Conservation (phyloP, 2,329 filamentous ascomycete genomes). For the Magnaporthiopsis incrustans region DNA sequence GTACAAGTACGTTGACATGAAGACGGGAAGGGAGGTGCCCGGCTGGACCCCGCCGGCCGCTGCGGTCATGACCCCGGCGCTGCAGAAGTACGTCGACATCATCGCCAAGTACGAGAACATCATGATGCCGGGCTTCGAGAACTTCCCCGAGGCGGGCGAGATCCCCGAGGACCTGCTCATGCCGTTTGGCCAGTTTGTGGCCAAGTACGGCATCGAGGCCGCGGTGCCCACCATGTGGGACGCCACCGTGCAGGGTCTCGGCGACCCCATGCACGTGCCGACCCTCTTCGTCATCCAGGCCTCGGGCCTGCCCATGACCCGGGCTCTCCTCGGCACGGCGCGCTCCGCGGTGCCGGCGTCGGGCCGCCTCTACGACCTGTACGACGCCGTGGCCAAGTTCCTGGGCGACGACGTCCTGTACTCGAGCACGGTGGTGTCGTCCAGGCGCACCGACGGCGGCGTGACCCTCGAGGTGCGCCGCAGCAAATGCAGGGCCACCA, state of each 20-base stretch:
- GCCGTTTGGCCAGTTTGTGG: slow-evolving; percentile 32
- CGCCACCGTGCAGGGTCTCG: slow-evolving; percentile 14
- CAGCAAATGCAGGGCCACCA: slow-evolving; percentile 1
- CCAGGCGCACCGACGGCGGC: slow-evolving; percentile 9
- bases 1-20: slow-evolving; percentile 22
- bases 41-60: slow-evolving; percentile 9
- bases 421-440: slow-evolving; percentile 13
- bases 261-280: slow-evolving; percentile 13
- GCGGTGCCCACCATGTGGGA: slow-evolving; percentile 20
- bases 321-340: slow-evolving; percentile 14
- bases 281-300: slow-evolving; percentile 14
- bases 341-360: slow-evolving; percentile 15
- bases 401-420: slow-evolving; percentile 16
- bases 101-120: slow-evolving; percentile 16
- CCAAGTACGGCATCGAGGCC: slow-evolving; percentile 30
- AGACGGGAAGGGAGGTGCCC: slow-evolving; percentile 16
- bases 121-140: slow-evolving; percentile 10
- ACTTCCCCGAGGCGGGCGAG: slow-evolving; percentile 8
- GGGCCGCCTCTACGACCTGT: slow-evolving; percentile 15
- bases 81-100: slow-evolving; percentile 11
- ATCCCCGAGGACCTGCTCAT: slow-evolving; percentile 35
- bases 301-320: slow-evolving; percentile 15
- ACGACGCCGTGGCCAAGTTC: slow-evolving; percentile 12
- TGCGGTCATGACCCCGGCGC: slow-evolving; percentile 6
- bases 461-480: slow-evolving; percentile 7